Conservation (phyloP, 768 basidiomycete genomes). For the Termitomyces sp. region DNA sequence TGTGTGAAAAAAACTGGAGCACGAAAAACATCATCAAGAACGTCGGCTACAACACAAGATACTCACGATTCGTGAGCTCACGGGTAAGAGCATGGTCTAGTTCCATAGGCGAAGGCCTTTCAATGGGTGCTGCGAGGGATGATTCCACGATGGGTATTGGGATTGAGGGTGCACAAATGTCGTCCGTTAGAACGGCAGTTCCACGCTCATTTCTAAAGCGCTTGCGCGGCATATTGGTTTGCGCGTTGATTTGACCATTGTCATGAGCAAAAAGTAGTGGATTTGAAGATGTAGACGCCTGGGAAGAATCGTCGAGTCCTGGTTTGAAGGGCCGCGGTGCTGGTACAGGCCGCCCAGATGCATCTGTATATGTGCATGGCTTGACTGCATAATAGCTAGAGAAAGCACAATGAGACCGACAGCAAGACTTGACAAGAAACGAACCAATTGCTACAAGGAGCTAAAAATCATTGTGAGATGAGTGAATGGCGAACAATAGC, state of each 20-base stretch:
- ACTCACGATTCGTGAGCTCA: constrained; percentile 72
- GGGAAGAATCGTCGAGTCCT: constrained; percentile 27
- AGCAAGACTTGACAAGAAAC: constrained; percentile 18
- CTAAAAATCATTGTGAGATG: constrained; percentile 32
- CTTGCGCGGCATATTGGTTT: constrained; percentile 34
- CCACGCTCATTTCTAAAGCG: constrained; percentile 45
- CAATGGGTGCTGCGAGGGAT: constrained; percentile 34
- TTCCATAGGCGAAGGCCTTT: constrained; percentile 40
- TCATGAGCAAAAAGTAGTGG: constrained; percentile 28
- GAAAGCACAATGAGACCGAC: constrained; percentile 15
- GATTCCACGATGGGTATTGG: constrained; percentile 34
- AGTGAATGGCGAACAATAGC: constrained; percentile 11
- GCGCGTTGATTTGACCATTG: constrained; percentile 21
- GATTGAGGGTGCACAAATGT: constrained; percentile 25
- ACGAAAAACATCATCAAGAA: constrained; percentile 13
- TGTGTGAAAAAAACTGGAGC: constrained; percentile 75
- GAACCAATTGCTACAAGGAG: constrained; percentile 81
- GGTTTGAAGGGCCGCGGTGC: constrained; percentile 56
- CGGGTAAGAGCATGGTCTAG: constrained; percentile 64
- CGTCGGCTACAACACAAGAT: constrained; percentile 10
- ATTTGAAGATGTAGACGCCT: constrained; percentile 21
- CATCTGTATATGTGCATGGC: constrained; percentile 76
- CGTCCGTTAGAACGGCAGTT: constrained; percentile 33
- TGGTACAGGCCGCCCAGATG: constrained; percentile 75
- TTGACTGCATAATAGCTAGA: constrained; percentile 78